A percentile compares a stretch with the other conserved stretches of the same genome.
Conservation (phyloP, 192 early-diverging fungal species). For the Diversispora eburnea region DNA sequence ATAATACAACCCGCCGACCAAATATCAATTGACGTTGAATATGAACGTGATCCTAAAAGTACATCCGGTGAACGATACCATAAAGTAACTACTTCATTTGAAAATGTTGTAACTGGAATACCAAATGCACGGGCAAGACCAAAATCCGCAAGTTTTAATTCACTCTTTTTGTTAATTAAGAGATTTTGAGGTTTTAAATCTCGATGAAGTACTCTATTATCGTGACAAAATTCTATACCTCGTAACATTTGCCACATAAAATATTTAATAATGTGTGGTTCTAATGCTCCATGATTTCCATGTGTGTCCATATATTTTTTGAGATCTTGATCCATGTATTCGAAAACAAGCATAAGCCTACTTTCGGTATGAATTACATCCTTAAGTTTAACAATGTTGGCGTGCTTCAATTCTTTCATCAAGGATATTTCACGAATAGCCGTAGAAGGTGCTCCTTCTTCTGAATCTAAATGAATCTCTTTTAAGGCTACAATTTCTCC, state of each 20-base stretch:
- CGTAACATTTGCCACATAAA: slow-evolving; percentile 81
- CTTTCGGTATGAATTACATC: slow-evolving; percentile 85
- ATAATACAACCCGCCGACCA: slow-evolving; percentile 99
- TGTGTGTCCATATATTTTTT: slow-evolving; percentile 82
- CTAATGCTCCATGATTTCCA: slow-evolving; percentile 64
- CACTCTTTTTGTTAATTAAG: slow-evolving; percentile 73
- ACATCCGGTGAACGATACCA: slow-evolving; percentile 98
- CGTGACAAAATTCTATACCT: slow-evolving; percentile 82
- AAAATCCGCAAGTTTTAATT: slow-evolving; percentile 83
- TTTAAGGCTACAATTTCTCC: slow-evolving; percentile 93
- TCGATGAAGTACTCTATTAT: slow-evolving; percentile 77
- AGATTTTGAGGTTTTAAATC: slow-evolving; percentile 87
- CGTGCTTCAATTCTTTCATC: slow-evolving; percentile 93
- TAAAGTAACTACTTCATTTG: slow-evolving; percentile 97
- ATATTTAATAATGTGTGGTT: slow-evolving; percentile 63
- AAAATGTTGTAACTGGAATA: slow-evolving; percentile 89
- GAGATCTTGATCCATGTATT: slow-evolving; percentile 84
- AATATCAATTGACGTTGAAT: slow-evolving; percentile 94
- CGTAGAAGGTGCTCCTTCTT: slow-evolving; percentile 93
- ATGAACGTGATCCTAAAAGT: slow-evolving; percentile 91
- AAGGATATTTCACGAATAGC: slow-evolving; percentile 98
- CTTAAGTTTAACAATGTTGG: slow-evolving; percentile 82
- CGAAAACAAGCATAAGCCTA: slow-evolving; percentile 82
- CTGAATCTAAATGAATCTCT: slow-evolving; percentile 87
- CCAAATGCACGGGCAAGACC: slow-evolving; percentile 81